These are phyloP conservation scores for Penicillium frequentans DNA, from an alignment of 2,329 filamentous ascomycete species.

Conservation along the genomic window DNA sequence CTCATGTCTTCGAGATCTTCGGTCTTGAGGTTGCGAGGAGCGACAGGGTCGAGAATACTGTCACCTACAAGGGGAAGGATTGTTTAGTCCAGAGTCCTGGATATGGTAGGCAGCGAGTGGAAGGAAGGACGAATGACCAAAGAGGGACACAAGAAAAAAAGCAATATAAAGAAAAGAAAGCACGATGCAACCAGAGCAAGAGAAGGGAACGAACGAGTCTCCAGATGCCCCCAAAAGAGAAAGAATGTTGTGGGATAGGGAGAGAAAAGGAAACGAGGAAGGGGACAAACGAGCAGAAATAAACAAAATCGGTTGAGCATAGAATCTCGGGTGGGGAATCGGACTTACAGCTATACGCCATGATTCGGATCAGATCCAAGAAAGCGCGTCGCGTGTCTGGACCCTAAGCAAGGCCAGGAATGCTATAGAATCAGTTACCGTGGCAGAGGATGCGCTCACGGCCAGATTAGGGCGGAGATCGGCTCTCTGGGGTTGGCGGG, in stretches of 20 bases:
- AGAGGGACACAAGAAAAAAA: neutral
- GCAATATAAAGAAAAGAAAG: constrained; percentile 1
- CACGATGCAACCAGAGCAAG: constrained; percentile 16
- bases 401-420: constrained; percentile 42
- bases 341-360: constrained; percentile 41
- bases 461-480: constrained; percentile 14
- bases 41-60: constrained; percentile 26
- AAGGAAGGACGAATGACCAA: neutral
- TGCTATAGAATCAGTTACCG: constrained; percentile 41
- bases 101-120: constrained; percentile 5
- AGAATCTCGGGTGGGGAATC: constrained; percentile 31
- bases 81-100: constrained; percentile 6
- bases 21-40: constrained; percentile 28
- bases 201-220: constrained; percentile 17
- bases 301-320: constrained; percentile 37
- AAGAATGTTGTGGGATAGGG: constrained; percentile 27
- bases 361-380: constrained; percentile 29
- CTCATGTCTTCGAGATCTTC: constrained; percentile 39
- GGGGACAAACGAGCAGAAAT: constrained; percentile 41
- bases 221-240: constrained; percentile 16
- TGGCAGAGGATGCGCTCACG: constrained; percentile 19
- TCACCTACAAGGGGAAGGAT: constrained; percentile 27
- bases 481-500: neutral
- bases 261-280: constrained; percentile 23
- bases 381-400: constrained; percentile 39